Percentiles rank a stretch among this genome's conserved stretches.
phyloP scores from a whole-genome alignment of 768 basidiomycete genomes.

The Suillus bovinus region DNA sequence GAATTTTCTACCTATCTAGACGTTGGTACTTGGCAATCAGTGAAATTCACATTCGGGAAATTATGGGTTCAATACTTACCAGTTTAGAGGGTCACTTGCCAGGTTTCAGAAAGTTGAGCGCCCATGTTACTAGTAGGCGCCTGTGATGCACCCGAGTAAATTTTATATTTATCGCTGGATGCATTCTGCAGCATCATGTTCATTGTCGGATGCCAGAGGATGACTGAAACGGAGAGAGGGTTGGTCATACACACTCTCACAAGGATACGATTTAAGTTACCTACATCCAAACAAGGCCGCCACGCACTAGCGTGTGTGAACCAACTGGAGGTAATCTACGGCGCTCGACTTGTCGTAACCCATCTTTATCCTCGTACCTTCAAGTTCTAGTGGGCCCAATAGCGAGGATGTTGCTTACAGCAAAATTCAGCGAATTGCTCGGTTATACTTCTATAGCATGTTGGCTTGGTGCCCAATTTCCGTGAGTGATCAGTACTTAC shows the following conservation, averaged over 20 bases:
- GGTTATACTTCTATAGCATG: constrained; percentile 73
- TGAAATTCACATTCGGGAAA: background rate
- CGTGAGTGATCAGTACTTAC: constrained; percentile 51
- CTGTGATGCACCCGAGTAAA: background rate
- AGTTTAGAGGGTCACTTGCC: background rate
- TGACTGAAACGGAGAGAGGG: background rate
- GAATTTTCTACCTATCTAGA: background rate
- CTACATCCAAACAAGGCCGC: background rate
- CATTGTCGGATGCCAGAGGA: background rate
- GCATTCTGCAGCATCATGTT: background rate
- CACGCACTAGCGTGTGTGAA: constrained; percentile 13
- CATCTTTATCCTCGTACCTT: background rate
- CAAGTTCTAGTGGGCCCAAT: background rate
- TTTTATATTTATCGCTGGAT: background rate
- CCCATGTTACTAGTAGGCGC: background rate
- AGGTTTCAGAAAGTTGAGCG: background rate
- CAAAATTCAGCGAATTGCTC: constrained; percentile 56
- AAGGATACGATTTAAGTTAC: background rate
- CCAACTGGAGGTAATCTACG: constrained; percentile 18
- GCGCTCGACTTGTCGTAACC: constrained; percentile 11
- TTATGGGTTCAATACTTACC: background rate
- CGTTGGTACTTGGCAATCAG: background rate
- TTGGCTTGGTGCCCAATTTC: constrained; percentile 89
- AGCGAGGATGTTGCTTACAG: constrained; percentile 23
- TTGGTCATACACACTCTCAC: background rate